Percentiles rank a stretch among this genome's conserved stretches.
These are phyloP conservation scores for Dictyostelium firmibasis DNA, from an alignment of 78 protist species.

Conservation along the genomic window DNA sequence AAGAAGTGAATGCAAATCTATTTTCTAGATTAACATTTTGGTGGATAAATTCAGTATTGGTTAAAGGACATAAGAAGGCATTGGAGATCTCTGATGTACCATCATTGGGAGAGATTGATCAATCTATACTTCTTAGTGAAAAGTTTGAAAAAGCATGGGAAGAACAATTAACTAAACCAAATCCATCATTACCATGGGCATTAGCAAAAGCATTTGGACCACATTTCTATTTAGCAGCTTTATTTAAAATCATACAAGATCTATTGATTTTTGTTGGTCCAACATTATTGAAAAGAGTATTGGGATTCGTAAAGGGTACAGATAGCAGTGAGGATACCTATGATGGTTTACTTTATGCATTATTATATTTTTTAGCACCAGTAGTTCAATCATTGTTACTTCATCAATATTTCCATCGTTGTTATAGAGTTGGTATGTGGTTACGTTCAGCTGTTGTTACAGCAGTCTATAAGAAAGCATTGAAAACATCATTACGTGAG, in stretches of 20 bases:
- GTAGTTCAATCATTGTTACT: conserved; percentile 27
- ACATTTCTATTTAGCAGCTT: conserved; percentile 39
- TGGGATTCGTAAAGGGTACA: background rate
- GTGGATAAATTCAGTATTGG: conserved; percentile 70
- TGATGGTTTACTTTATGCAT: conserved; percentile 28
- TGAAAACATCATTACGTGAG: conserved; percentile 45
- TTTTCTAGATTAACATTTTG: conserved; percentile 71
- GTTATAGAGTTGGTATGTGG: conserved; percentile 68
- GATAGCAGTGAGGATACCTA: conserved; percentile 26
- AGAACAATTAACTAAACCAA: conserved; percentile 21
- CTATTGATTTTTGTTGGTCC: conserved; percentile 70
- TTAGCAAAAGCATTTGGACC: conserved; percentile 63
- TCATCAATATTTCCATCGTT: conserved; percentile 72
- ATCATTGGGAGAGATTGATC: conserved; percentile 11
- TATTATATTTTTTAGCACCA: conserved; percentile 40
- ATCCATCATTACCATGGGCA: conserved; percentile 77
- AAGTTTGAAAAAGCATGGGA: conserved; percentile 68
- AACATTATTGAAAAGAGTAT: conserved; percentile 15
- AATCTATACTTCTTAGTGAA: conserved; percentile 5
- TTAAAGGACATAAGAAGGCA: conserved; percentile 49
- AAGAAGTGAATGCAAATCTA: conserved; percentile 53
- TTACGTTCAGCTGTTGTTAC: conserved; percentile 70
- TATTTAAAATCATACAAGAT: conserved; percentile 55
- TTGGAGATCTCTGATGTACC: conserved; percentile 63
- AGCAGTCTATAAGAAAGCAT: conserved; percentile 64